Evolutionary conservation across 306 rosid genomes (phyloP), one percentile per base, ranked within the genome.

Genomic region (Adenanthera pavonina): DNA sequence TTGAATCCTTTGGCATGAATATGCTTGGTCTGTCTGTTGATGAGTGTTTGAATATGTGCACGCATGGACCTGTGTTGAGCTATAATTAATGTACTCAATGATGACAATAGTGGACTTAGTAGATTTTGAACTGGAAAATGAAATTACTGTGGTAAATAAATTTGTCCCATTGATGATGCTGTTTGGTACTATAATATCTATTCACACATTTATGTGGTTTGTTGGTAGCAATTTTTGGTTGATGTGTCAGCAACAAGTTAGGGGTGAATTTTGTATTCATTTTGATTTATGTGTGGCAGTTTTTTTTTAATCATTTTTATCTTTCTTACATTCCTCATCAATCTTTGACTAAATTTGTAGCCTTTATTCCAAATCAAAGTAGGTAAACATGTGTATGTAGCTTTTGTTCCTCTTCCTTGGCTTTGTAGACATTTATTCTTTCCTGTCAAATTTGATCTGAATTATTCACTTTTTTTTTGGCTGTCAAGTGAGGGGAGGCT

Each of bases 181-280:
- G 41, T 12, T 61, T 61, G 68, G 3, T 61, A 33, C 68, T 33
- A 1, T 30, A 60, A 17, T 12, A 17, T n/a, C 75, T 51, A 14
- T 75, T 75, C 16, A 25, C 77, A 35, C 60, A 2, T 80, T 48
- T 33, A 48, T 76, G 82, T 35, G 16, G 25, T 46, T 73, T 56
- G 40, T 34, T 82, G 53, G 77, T 73, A 9, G 46, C 78, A 20
- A 36, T 34, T 40, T 78, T 51, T 25, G 75, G 60, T 51, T 85
- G 67, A 74, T 75, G 30, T 74, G 75, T 81, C 17, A 30, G 40
- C 30, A 60, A 30, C 65, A 59, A 59, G 65, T 59, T 59, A 59
- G 65, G 65, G 30, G 30, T 25, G 30, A 25, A 25, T 25, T 25
- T 25, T 25, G 30, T 25, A 25, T 25, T 25, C 30, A 25, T 25